A percentile compares a stretch with the other conserved stretches of the same genome.
Evolutionary conservation across 2,329 filamentous ascomycete species (phyloP).

Genomic region (Alternaria infectoria): DNA sequence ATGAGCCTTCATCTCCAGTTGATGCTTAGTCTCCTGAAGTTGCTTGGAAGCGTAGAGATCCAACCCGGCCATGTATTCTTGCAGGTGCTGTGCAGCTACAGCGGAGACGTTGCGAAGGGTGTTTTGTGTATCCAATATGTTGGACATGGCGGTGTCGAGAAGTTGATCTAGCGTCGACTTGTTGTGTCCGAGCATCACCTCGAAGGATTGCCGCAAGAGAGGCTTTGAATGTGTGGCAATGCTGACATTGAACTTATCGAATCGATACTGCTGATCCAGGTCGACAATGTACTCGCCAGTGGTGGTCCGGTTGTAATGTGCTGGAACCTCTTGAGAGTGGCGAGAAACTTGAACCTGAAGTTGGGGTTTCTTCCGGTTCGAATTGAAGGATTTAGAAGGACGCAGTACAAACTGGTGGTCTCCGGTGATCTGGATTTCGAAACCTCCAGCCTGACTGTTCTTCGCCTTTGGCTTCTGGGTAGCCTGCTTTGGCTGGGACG

Average conservation of each 20-base stretch:
- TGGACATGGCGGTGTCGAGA: constrained; percentile 23
- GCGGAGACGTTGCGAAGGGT: constrained; percentile 30
- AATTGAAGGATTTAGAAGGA: constrained; percentile 53
- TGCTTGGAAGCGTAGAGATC: constrained; percentile 8
- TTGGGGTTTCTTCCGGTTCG: constrained; percentile 52
- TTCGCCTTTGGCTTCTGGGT: constrained; percentile 19
- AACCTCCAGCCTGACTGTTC: constrained; percentile 47
- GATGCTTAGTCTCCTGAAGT: constrained; percentile 15
- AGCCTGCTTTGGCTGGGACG: constrained; percentile 11
- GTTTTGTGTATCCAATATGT: constrained; percentile 26
- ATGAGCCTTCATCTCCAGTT: constrained; percentile 3
- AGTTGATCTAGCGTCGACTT: constrained; percentile 36
- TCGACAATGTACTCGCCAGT: constrained; percentile 61
- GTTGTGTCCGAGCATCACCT: constrained; percentile 41
- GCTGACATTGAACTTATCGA: constrained; percentile 57
- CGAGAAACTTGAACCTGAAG: constrained; percentile 59
- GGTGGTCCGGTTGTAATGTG: constrained; percentile 57
- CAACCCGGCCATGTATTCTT: constrained; percentile 7
- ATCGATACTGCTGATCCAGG: constrained; percentile 57
- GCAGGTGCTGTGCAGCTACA: constrained; percentile 18
- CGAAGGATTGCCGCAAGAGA: constrained; percentile 41
- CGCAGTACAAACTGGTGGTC: constrained; percentile 61
- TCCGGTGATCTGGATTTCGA: constrained; percentile 61
- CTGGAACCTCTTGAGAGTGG: constrained; percentile 51
- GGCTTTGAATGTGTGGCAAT: constrained; percentile 50